Base-by-base conservation (phyloP, 768 basidiomycete genomes). In the Lactarius pseudohatsudake region DNA sequence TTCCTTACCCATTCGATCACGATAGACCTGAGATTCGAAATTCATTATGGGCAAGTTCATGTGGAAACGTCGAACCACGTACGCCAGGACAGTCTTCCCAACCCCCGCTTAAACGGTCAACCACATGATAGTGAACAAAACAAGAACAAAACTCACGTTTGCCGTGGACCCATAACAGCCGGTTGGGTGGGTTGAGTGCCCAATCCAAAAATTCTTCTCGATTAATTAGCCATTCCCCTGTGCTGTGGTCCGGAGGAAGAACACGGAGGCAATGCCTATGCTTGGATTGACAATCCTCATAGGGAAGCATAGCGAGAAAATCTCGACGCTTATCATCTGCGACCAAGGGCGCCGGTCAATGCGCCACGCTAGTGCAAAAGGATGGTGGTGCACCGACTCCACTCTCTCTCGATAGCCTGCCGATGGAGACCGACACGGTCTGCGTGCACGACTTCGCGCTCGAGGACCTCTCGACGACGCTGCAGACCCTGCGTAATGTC, bases 31-130 rank as follows among this genome's bases (percentile, higher is more conserved):
- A 4, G 32, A 32, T 59, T 32, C 8, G 45, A n/a, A 41, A 57
- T 9, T 22, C 18, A 3, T n/a, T 2, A 47, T 53, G 30, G 36
- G 56, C 9, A 26, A 28, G 9, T 3, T 9, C 18, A 22, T 3
- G 4, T 10, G 26, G 26, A 26, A 50, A 30, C 20, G 11, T 45
- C 20, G 26, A 43, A 30, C 3, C 30, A 58, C 63, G 54, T 8
- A 64, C 63, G 63, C 38, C 9, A 64, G 55, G 41, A 64, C 30
- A 18, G 63, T 64, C n/a, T 64, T 64, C 26, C 63, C 63, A 28
- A 57, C 41, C 26, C 63, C 63, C 9, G 63, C 63, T 64, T 28
- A 9, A 38, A 38, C 4, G 28, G 56, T 18, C 47, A 28, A 15
- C 28, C 30, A 18, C 26, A 60, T 34, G 20, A 57, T 43, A 16